These are phyloP conservation scores for Stropharia rugosoannulata DNA, from an alignment of 768 basidiomycete genomes.

Conservation along the genomic window DNA sequence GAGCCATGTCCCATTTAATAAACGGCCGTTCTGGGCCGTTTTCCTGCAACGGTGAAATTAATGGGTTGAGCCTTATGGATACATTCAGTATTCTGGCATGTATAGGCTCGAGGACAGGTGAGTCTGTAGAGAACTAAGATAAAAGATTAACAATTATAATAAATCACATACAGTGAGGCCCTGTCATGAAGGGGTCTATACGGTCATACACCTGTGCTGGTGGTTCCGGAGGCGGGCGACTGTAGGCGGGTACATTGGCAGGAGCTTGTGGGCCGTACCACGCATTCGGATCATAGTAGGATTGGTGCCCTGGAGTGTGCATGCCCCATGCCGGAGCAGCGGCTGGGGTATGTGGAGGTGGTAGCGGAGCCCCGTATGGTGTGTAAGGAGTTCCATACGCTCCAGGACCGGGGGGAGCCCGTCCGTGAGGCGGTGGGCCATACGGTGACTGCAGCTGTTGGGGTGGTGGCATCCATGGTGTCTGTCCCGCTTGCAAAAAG, in stretches of 20 bases:
- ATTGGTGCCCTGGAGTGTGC: not conserved
- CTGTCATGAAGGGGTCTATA: constrained; percentile 29
- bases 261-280: constrained; percentile 3
- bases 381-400: not conserved
- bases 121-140: constrained; percentile 40
- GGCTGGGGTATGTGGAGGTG: not conserved
- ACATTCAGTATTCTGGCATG: constrained; percentile 49
- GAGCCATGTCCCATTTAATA: constrained; percentile 77
- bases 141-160: not conserved
- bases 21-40: constrained; percentile 41
- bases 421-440: not conserved
- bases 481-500: not conserved
- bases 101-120: constrained; percentile 69
- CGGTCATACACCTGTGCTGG: constrained; percentile 22
- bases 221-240: constrained; percentile 11
- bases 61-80: constrained; percentile 54
- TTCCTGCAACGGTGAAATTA: constrained; percentile 47
- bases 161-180: constrained; percentile 30
- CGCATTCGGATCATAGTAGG: not conserved
- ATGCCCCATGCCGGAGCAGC: not conserved
- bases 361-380: constrained; percentile 2
- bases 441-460: not conserved
- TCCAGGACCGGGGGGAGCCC: not conserved
- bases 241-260: constrained; percentile 8
- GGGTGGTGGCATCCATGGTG: not conserved